These are phyloP conservation scores for Moringa oleifera DNA, from an alignment of 345 rosid genomes.

Conservation along the genomic window DNA sequence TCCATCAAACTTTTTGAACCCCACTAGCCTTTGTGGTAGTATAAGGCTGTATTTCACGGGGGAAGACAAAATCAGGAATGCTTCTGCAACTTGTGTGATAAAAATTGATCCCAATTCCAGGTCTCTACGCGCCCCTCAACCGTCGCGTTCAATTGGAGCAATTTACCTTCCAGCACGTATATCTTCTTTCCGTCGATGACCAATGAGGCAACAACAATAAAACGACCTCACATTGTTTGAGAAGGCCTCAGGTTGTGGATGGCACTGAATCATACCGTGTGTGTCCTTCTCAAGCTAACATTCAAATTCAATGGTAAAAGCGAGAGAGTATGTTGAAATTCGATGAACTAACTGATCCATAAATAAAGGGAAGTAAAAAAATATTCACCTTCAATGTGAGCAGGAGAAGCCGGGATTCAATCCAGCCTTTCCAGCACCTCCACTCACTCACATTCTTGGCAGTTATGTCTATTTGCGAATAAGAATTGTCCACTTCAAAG, in stretches of 20 bases:
- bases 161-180: neutral
- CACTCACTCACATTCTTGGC: conserved; percentile 1
- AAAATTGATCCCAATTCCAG: neutral
- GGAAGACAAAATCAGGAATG: conserved; percentile 8
- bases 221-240: neutral
- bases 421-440: conserved; percentile 7
- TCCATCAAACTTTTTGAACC: too few species aligned
- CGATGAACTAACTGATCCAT: neutral
- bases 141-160: neutral
- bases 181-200: neutral
- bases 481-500: conserved; percentile 3
- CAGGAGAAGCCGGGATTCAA: conserved; percentile 1
- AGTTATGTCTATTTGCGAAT: neutral
- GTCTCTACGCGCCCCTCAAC: neutral
- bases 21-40: neutral
- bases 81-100: neutral
- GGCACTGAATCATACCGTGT: neutral
- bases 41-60: neutral
- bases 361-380: neutral
- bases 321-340: neutral
- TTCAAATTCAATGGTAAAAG: neutral
- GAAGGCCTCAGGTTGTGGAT: conserved; percentile 2
- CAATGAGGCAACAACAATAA: neutral
- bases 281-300: conserved; percentile 4
- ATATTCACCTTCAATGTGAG: neutral